Evolutionary conservation across 441 rosid species (phyloP).

Genomic region (Metrosideros polymorpha): DNA sequence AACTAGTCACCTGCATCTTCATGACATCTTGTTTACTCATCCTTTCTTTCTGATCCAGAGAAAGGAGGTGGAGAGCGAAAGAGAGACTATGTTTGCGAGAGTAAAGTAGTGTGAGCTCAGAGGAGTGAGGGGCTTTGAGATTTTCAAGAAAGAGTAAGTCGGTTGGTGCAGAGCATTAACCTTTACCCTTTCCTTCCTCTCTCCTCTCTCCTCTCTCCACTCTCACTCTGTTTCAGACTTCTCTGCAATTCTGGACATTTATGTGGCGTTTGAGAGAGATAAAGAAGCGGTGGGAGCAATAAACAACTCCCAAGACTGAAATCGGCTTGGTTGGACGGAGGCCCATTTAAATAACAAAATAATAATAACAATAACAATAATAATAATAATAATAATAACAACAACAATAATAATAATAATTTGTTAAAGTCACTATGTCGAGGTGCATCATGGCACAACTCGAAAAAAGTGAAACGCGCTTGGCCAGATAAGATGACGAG

Average conservation of each 20-base stretch:
- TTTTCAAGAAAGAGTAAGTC: neutral
- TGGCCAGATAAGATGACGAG: neutral
- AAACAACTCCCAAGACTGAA: neutral
- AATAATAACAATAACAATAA: neutral
- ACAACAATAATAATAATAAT: neutral
- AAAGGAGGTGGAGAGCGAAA: neutral
- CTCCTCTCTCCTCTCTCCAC: neutral
- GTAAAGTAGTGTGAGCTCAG: neutral
- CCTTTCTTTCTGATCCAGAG: neutral
- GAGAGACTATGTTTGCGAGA: neutral
- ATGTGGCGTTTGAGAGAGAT: neutral
- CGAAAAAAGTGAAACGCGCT: neutral
- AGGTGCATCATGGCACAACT: neutral
- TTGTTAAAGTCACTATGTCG: neutral
- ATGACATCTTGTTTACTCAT: conserved; percentile 71
- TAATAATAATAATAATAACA: neutral
- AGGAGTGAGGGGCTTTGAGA: neutral
- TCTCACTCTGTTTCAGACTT: neutral
- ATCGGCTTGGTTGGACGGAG: neutral
- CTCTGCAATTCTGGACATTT: neutral
- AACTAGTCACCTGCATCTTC: conserved; percentile 64
- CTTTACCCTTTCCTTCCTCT: neutral
- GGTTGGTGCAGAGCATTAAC: neutral
- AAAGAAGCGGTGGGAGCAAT: neutral
- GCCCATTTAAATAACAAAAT: no score